phyloP scores from a whole-genome alignment of 768 basidiomycete genomes.

The Tulasnella sp. region DNA sequence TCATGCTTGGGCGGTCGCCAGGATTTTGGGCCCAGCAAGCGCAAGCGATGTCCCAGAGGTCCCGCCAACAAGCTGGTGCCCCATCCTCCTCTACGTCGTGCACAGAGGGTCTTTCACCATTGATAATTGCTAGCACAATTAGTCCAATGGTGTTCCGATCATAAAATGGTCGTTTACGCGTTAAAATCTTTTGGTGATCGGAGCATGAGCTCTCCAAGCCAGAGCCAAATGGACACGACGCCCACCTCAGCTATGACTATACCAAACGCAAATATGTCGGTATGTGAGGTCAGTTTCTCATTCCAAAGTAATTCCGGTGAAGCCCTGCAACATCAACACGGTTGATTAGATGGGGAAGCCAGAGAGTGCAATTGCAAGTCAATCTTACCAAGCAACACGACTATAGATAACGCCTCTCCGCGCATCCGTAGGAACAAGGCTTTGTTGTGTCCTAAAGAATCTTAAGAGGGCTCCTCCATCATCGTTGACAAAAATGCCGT shows the following conservation, averaged over 20 bases:
- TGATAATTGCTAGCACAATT: not conserved
- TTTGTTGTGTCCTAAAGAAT: not conserved
- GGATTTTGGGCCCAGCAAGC: not conserved
- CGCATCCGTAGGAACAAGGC: not conserved
- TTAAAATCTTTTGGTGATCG: not conserved
- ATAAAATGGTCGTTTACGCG: not conserved
- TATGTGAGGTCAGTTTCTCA: not conserved
- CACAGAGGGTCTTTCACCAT: not conserved
- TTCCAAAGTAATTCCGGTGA: not conserved
- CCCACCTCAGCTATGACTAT: not conserved
- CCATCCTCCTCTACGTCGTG: not conserved
- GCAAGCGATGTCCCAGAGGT: slow-evolving; percentile 3
- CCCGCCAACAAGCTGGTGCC: not conserved
- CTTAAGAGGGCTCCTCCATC: not conserved
- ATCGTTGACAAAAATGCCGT: not conserved
- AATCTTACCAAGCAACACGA: not conserved
- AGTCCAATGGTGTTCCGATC: not conserved
- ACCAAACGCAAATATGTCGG: not conserved
- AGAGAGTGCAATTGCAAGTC: no score
- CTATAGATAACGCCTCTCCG: not conserved
- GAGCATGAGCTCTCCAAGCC: not conserved
- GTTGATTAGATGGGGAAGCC: no score
- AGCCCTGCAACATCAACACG: not conserved
- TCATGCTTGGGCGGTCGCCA: not conserved
- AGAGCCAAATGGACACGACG: not conserved